Evolutionary conservation across 352 stramenopile genomes (phyloP), one percentile per base, ranked within the genome.

Genomic region (Pilasporangium apinafurcum): DNA sequence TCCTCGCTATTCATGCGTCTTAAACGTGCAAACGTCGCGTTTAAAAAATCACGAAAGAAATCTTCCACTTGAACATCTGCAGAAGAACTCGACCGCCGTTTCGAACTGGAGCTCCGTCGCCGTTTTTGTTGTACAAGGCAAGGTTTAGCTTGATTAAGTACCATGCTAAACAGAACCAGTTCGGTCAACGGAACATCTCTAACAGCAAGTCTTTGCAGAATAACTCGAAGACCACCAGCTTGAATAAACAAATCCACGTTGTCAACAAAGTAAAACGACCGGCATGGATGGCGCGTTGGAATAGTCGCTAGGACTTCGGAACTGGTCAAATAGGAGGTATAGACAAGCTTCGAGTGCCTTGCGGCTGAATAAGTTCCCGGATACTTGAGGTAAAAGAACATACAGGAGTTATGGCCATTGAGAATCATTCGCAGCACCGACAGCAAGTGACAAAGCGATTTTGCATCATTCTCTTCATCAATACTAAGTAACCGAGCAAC

Each of bases 301-400:
- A 89, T 62, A 1, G 61, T 61, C 3, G 54, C 51, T n/a, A 88
- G 43, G 3, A 60, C 62, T 25, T 88, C 78, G 0, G 76, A 57
- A 34, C 37, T 84, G n/a, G 74, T 56, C 33, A 92, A 48, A 30
- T 91, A 91, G 8, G 65, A 72, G 7, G 75, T 88, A 45, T 85
- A 91, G 21, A 91, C 62, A 17, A 92, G 59, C 22, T 73, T 72
- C 48, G 81, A 65, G 34, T 81, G 70, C 39, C 77, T 86, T 35
- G 55, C 52, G 0, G 74, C 56, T 4, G 61, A 68, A 44, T 86
- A 77, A 16, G 51, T 72, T 16, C 81, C 76, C 12, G 64, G 68
- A 29, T 92, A 89, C 51, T 91, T 90, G 52, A 83, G 60, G 39
- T 95, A 92, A 48, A 89, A 95, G 48, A 74, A 91, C 65, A 86